Base-by-base conservation (phyloP, 768 basidiomycete genomes). In the Suillus clintonianus region DNA sequence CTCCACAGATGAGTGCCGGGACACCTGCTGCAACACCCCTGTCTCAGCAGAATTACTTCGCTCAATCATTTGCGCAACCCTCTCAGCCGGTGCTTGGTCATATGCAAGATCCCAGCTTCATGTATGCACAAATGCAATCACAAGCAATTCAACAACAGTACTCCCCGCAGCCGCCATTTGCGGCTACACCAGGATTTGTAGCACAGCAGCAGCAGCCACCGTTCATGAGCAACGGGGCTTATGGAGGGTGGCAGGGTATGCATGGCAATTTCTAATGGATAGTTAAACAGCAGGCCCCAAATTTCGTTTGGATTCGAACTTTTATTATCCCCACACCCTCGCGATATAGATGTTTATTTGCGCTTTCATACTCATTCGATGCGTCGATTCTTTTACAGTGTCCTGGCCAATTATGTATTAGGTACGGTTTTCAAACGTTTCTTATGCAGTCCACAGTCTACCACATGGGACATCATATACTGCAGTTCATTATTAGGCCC, bases 161-260 rank as follows among this genome's bases (percentile, higher is more conserved):
- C 64, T 72, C 74, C 7, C 74, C 79, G 14, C 79, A 79, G 45
- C 63, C 67, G 14, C 72, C 56, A 13, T 69, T 70, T 58, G 66
- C 62, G 45, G 56, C 65, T 30, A 61, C 65, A 19, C 42, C 69
- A 30, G 34, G 65, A 65, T 32, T 32, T 61, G 39, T 64, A 59
- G 63, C 71, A 61, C 65, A 64, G 56, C 45, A 43, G 41, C 73
- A 70, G 50, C 74, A 70, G 62, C 73, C 27, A 27, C 27, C 30
- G 47, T 64, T 63, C 36, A 67, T 66, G 39, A 59, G 61, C 30
- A 56, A 66, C 24, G 54, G 55, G 19, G 65, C 61, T 30, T 74
- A 63, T 36, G 57, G 58, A 1, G 62, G 65, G 30, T 76, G 76
- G 48, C 65, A 68, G 22, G 63, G 68, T 3, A 41, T 37, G 4